A percentile compares a stretch with the other conserved stretches of the same genome.
Evolutionary conservation across 202 grass and related monocot species (phyloP).

Genomic region (Eragrostis tef): DNA sequence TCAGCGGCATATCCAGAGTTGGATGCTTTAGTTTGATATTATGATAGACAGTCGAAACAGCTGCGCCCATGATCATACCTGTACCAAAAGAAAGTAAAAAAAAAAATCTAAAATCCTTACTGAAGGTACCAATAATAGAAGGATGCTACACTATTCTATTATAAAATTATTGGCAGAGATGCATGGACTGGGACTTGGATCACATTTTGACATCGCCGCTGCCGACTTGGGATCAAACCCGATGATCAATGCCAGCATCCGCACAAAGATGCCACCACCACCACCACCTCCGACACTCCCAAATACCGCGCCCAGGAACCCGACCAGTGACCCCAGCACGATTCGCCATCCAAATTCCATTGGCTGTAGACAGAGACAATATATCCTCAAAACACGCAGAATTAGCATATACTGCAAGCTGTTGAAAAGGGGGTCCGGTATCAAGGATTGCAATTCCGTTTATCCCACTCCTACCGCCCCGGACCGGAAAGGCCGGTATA

Average conservation of each 20-base stretch:
- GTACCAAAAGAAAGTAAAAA: conserved; percentile 19
- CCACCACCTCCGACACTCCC: conserved; percentile 83
- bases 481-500: no score
- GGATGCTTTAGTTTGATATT: conserved; percentile 87
- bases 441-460: no score
- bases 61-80: conserved; percentile 94
- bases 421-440: no score
- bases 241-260: conserved; percentile 84
- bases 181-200: conserved; percentile 5
- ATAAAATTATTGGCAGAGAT: conserved; percentile 18
- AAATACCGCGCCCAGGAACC: conserved; percentile 81
- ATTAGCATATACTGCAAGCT: no score
- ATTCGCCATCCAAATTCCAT: conserved; percentile 76
- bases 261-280: conserved; percentile 76
- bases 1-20: conserved; percentile 70
- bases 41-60: conserved; percentile 76
- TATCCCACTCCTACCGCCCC: no score
- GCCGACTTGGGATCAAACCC: conserved; percentile 88
- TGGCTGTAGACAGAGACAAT: conserved; percentile 33
- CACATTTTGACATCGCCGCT: conserved; percentile 87
- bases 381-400: conserved; percentile 14
- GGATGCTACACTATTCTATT: background rate
- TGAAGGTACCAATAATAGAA: background rate
- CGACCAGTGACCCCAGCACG: conserved; percentile 62
- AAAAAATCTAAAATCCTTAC: background rate